These are phyloP conservation scores for Boletus pseudo-olivaceus DNA, from an alignment of 768 basidiomycete species.

Conservation along the genomic window DNA sequence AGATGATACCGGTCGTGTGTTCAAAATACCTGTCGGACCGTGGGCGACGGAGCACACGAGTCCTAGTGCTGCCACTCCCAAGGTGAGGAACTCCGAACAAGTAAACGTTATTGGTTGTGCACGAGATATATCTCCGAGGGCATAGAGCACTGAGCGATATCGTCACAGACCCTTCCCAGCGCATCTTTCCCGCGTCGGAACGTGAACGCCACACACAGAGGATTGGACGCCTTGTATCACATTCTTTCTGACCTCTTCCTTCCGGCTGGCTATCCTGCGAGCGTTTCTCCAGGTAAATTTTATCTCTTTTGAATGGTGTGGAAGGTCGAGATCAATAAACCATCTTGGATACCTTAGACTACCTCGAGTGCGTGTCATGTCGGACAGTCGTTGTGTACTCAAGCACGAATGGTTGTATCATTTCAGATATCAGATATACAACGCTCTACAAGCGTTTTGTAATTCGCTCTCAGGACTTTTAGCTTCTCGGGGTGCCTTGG, in stretches of 20 bases:
- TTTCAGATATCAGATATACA: constrained; percentile 60
- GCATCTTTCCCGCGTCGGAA: not conserved
- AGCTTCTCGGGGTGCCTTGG: constrained; percentile 63
- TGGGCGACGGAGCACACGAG: not conserved
- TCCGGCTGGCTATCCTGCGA: constrained; percentile 59
- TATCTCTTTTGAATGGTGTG: not conserved
- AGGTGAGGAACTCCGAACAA: constrained; percentile 14
- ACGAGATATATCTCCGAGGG: not conserved
- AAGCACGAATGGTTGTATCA: not conserved
- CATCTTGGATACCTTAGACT: constrained; percentile 37
- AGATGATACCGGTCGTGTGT: constrained; percentile 20
- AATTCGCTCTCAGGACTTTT: constrained; percentile 61
- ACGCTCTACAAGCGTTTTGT: constrained; percentile 67
- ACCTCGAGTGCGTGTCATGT: constrained; percentile 42
- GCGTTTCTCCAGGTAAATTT: constrained; percentile 54
- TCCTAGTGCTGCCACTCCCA: not conserved
- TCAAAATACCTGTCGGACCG: constrained; percentile 13
- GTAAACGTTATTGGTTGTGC: not conserved
- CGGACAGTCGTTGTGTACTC: constrained; percentile 3
- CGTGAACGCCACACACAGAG: not conserved
- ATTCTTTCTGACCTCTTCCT: constrained; percentile 44
- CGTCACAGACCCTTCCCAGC: not conserved
- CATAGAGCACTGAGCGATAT: constrained; percentile 2
- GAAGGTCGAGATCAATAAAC: not conserved
- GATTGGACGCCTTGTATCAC: constrained; percentile 10